Evolutionary conservation across 2,329 filamentous ascomycete genomes (phyloP).

Genomic region (Monilinia aucupariae): DNA sequence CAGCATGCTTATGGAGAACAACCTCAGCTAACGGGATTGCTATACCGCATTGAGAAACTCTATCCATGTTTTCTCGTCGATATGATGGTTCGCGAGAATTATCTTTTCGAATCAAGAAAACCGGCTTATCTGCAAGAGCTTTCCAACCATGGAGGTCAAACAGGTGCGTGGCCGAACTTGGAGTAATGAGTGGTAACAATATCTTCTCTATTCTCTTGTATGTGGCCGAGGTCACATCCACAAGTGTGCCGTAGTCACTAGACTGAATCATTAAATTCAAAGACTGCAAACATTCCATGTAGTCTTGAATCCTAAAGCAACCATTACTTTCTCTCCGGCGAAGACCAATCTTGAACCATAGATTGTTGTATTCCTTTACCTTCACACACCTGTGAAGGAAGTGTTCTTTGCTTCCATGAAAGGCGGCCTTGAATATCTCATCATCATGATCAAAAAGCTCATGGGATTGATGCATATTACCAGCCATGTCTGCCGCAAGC

Average conservation of each 20-base stretch:
- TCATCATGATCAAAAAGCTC: constrained; percentile 30
- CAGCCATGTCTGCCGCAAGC: constrained; percentile 26
- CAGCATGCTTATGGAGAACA: constrained; percentile 19
- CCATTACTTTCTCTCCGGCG: constrained; percentile 16
- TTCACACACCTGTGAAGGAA: constrained; percentile 28
- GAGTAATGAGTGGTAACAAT: constrained; percentile 20
- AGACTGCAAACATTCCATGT: constrained; percentile 24
- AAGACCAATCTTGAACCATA: constrained; percentile 27
- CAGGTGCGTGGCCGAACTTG: constrained; percentile 3
- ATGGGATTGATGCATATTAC: constrained; percentile 18
- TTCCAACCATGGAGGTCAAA: constrained; percentile 16
- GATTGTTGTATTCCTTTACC: constrained; percentile 10
- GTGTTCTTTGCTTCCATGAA: constrained; percentile 20
- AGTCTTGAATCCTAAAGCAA: constrained; percentile 19
- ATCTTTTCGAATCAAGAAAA: constrained; percentile 21
- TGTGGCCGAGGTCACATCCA: neutral
- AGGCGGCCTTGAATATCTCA: constrained; percentile 30
- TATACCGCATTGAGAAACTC: constrained; percentile 11
- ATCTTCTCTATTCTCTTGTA: constrained; percentile 7
- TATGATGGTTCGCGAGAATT: constrained; percentile 21
- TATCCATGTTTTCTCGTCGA: constrained; percentile 19
- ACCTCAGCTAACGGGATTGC: constrained; percentile 22
- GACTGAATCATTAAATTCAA: neutral
- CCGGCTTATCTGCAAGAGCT: constrained; percentile 11
- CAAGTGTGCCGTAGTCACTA: neutral